A percentile compares a stretch with the other conserved stretches of the same genome.
These are phyloP conservation scores for Chaetomidium leptoderma DNA, from an alignment of 495 filamentous ascomycete species.

Conservation along the genomic window DNA sequence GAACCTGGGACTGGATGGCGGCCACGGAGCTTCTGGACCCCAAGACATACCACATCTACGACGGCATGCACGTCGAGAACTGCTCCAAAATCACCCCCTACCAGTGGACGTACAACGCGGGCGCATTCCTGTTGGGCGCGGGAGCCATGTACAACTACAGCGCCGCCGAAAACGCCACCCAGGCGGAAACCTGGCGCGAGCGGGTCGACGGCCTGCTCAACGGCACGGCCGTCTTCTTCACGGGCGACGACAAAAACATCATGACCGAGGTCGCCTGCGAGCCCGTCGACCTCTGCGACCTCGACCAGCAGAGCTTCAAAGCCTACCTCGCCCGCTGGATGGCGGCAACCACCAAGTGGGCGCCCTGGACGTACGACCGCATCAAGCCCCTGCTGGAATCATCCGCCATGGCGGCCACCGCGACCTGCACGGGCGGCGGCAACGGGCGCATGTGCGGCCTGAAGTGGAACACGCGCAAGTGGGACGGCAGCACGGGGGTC, in stretches of 20 bases:
- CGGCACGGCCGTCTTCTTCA: slow-evolving; percentile 52
- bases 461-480: slow-evolving; percentile 57
- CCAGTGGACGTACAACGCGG: slow-evolving; percentile 70
- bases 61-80: slow-evolving; percentile 52
- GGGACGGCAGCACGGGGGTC: slow-evolving; percentile 57
- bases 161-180: slow-evolving; percentile 41
- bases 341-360: slow-evolving; percentile 64
- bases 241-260: slow-evolving; percentile 41
- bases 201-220: slow-evolving; percentile 52
- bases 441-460: slow-evolving; percentile 66
- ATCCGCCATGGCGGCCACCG: slow-evolving; percentile 62
- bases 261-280: slow-evolving; percentile 76
- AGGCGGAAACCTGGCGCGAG: slow-evolving; percentile 44
- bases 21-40: slow-evolving; percentile 44
- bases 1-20: slow-evolving; percentile 64
- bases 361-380: slow-evolving; percentile 54
- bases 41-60: slow-evolving; percentile 51
- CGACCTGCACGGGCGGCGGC: slow-evolving; percentile 55
- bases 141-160: slow-evolving; percentile 66
- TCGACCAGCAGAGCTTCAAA: slow-evolving; percentile 77
- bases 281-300: slow-evolving; percentile 55
- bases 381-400: slow-evolving; percentile 61
- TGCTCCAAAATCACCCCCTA: slow-evolving; percentile 47
- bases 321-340: slow-evolving; percentile 75
- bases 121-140: slow-evolving; percentile 64